Base-by-base conservation (phyloP, 768 basidiomycete species). In the Mycena galericulata region DNA sequence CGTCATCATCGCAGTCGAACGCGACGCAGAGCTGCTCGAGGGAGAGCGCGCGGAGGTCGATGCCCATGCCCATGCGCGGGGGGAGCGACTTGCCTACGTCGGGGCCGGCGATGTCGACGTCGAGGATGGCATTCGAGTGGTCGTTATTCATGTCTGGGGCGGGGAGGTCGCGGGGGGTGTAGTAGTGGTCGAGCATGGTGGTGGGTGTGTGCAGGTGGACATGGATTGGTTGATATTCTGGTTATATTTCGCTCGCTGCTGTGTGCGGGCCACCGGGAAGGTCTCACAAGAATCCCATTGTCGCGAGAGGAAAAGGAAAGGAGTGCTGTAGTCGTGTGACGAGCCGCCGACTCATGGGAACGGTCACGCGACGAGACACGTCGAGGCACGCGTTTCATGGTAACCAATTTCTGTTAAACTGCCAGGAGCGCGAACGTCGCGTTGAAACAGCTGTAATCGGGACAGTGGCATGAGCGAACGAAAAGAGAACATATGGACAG, bases 1-100 rank as follows among this genome's bases (percentile, higher is more conserved):
- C 59, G 12, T 71, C 70, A 38, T 38, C 43, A 43, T 71, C 70
- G 62, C 70, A 71, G 65, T 71, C 70, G 47, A 71, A 71, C 47
- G 57, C 65, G 57, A n/a, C n/a, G n/a, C n/a, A n/a, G n/a, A n/a
- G n/a, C n/a, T n/a, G n/a, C n/a, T n/a, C n/a, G n/a, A n/a, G n/a
- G n/a, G n/a, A n/a, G n/a, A 67, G 59, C 26, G 56, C 60, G n/a
- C 57, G 55, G 43, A 70, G 61, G 24, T 58, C 46, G 65, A 71
- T 34, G 49, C 64, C 45, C n/a, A 70, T 61, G 65, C 67, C 69
- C 12, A 70, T 46, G 32, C 65, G 51, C 15, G 51, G 50, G 9
- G 61, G 22, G 55, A 27, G 62, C 4, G 62, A 41, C 34, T 56
- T 56, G 29, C 43, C 46, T 1, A 12, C 9, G 47, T n/a, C 41